Evolutionary conservation across 1,139 yeast genomes (phyloP).

Genomic region (Kurtzmaniella quercitrusa): DNA sequence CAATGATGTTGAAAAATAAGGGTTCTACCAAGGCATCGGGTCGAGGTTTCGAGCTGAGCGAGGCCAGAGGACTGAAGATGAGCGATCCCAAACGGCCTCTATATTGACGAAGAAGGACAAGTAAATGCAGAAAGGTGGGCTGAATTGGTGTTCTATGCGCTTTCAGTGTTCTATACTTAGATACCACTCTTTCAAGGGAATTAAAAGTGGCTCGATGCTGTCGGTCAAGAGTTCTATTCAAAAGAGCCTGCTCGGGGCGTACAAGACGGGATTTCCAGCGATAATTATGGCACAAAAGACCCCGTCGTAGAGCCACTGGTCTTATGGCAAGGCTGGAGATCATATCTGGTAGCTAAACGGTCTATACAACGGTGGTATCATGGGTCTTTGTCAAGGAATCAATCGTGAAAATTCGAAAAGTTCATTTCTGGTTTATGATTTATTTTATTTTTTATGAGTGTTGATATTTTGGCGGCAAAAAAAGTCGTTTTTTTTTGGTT

Average conservation of each 20-base stretch:
- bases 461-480: not conserved
- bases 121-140: constrained; percentile 23
- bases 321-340: not conserved
- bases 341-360: not conserved
- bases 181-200: constrained; percentile 14
- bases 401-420: not conserved
- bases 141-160: constrained; percentile 12
- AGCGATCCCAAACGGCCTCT: not conserved
- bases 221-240: constrained; percentile 18
- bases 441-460: too few species aligned
- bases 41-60: constrained; percentile 2
- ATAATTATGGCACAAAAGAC: not conserved
- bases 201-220: constrained; percentile 23
- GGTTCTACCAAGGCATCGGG: constrained; percentile 7
- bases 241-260: not conserved
- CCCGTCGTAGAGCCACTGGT: not conserved
- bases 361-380: not conserved
- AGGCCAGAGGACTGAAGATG: not conserved
- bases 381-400: not conserved
- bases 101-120: constrained; percentile 20
- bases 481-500: not conserved
- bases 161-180: not conserved
- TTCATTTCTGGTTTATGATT: too few species aligned
- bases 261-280: not conserved
- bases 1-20: constrained; percentile 7